A percentile compares a stretch with the other conserved stretches of the same genome.
phyloP scores from a whole-genome alignment of 1,284 basidiomycete species.

The Hypsizygus ulmarius region DNA sequence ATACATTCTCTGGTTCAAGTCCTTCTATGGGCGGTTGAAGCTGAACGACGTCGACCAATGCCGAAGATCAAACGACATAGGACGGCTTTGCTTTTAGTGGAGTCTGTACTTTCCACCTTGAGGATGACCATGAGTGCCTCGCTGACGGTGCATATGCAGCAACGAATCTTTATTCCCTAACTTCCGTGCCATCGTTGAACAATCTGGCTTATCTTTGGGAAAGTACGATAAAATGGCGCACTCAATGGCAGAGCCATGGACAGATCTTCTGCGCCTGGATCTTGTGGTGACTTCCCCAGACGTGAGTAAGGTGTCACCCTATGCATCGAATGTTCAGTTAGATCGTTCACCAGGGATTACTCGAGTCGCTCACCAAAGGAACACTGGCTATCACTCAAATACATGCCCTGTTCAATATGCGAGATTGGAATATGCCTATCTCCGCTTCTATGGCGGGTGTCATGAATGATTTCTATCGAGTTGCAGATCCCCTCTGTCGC shows the following conservation, averaged over 20 bases:
- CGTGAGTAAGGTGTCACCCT: slow-evolving; percentile 31
- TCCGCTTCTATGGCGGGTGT: slow-evolving; percentile 38
- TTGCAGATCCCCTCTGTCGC: slow-evolving; percentile 30
- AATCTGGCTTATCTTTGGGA: slow-evolving; percentile 18
- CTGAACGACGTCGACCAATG: slow-evolving; percentile 19
- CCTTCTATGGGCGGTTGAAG: slow-evolving; percentile 23
- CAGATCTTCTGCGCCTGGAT: slow-evolving; percentile 31
- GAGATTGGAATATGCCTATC: slow-evolving; percentile 27
- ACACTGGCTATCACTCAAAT: slow-evolving; percentile 37
- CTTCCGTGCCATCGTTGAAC: slow-evolving; percentile 11
- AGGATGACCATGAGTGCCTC: background rate
- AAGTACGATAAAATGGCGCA: slow-evolving; percentile 18
- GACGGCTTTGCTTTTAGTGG: slow-evolving; percentile 29
- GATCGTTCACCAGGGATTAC: slow-evolving; percentile 21
- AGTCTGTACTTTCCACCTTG: slow-evolving; percentile 23
- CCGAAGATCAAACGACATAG: slow-evolving; percentile 16
- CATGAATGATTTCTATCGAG: slow-evolving; percentile 44
- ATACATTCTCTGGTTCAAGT: slow-evolving; percentile 23
- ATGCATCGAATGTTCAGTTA: slow-evolving; percentile 5
- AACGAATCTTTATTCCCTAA: slow-evolving; percentile 11
- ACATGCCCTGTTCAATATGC: slow-evolving; percentile 40
- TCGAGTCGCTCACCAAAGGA: slow-evolving; percentile 33
- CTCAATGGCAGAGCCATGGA: slow-evolving; percentile 25
- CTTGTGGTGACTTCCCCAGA: slow-evolving; percentile 36
- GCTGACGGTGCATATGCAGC: slow-evolving; percentile 9